A percentile compares a stretch with the other conserved stretches of the same genome.
phyloP scores from a whole-genome alignment of 2,329 filamentous ascomycete species.

The Sphaerostilbella broomeana region DNA sequence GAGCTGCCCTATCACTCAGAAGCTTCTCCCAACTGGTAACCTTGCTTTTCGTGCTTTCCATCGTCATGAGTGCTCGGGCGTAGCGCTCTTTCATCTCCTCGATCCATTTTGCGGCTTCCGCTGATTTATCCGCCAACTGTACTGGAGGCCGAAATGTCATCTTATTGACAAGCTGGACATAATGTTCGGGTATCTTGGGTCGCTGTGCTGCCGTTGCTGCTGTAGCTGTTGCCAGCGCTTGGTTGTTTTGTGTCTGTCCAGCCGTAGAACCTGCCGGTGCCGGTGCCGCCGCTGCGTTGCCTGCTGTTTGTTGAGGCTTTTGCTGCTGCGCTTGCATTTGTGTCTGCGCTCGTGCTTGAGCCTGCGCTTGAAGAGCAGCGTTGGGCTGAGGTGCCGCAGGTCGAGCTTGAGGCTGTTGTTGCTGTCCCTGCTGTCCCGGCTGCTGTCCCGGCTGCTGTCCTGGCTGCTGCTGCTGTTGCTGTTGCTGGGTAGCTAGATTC shows the following conservation, averaged over 20 bases:
- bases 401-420: slow-evolving; percentile 20
- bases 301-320: slow-evolving; percentile 10
- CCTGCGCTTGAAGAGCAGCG: slow-evolving; percentile 12
- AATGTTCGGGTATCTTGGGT: slow-evolving; percentile 35
- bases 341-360: slow-evolving; percentile 18
- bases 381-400: slow-evolving; percentile 16
- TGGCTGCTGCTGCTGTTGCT: slow-evolving; percentile 23
- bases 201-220: slow-evolving; percentile 20
- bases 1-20: slow-evolving; percentile 36
- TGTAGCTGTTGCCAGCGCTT: slow-evolving; percentile 13
- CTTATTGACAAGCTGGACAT: slow-evolving; percentile 41
- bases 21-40: slow-evolving; percentile 37
- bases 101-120: slow-evolving; percentile 43
- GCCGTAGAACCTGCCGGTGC: slow-evolving; percentile 11
- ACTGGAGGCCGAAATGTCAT: slow-evolving; percentile 42
- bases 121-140: slow-evolving; percentile 35
- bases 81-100: slow-evolving; percentile 43
- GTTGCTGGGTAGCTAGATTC: slow-evolving; percentile 29
- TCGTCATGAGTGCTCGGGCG: slow-evolving; percentile 40
- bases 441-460: slow-evolving; percentile 22
- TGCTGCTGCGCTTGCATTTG: slow-evolving; percentile 15
- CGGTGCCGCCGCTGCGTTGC: slow-evolving; percentile 4
- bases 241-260: slow-evolving; percentile 19
- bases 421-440: slow-evolving; percentile 18
- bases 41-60: slow-evolving; percentile 40